A percentile compares a stretch with the other conserved stretches of the same genome.
phyloP scores from a whole-genome alignment of 345 rosid species.

The Erysimum cheiranthoides region DNA sequence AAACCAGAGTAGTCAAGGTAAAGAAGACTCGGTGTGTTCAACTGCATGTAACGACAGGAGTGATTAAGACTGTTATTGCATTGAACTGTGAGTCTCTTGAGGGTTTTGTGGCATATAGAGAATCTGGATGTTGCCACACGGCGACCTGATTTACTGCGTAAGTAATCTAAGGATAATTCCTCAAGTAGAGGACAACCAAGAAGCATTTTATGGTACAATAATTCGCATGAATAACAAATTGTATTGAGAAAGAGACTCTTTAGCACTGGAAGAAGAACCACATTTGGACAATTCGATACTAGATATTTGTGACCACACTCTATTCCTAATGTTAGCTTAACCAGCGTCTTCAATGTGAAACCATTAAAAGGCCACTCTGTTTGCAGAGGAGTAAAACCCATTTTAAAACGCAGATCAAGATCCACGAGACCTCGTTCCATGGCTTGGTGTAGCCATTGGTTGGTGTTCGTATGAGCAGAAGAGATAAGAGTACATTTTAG shows the following conservation, averaged over 20 bases:
- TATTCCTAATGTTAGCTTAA: constrained; percentile 7
- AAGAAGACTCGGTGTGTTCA: constrained; percentile 16
- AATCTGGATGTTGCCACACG: no score
- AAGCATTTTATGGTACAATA: no score
- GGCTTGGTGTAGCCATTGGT: not conserved
- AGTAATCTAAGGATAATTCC: no score
- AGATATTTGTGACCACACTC: not conserved
- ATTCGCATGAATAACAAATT: no score
- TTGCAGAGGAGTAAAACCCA: not conserved
- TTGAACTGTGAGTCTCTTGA: constrained; percentile 8
- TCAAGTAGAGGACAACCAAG: no score
- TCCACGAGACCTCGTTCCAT: constrained; percentile 2
- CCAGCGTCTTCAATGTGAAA: constrained; percentile 2
- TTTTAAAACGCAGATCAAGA: not conserved
- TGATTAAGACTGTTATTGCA: not conserved
- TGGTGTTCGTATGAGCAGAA: not conserved
- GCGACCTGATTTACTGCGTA: no score
- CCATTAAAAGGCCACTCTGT: not conserved
- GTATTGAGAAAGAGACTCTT: no score
- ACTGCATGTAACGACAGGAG: not conserved
- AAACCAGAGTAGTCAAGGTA: not conserved
- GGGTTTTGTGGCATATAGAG: constrained; percentile 12
- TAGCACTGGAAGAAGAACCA: no score
- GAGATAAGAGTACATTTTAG: not conserved
- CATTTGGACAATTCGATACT: no score